Conservation (phyloP, 129 eudicot genomes). For the Apium graveolens region DNA sequence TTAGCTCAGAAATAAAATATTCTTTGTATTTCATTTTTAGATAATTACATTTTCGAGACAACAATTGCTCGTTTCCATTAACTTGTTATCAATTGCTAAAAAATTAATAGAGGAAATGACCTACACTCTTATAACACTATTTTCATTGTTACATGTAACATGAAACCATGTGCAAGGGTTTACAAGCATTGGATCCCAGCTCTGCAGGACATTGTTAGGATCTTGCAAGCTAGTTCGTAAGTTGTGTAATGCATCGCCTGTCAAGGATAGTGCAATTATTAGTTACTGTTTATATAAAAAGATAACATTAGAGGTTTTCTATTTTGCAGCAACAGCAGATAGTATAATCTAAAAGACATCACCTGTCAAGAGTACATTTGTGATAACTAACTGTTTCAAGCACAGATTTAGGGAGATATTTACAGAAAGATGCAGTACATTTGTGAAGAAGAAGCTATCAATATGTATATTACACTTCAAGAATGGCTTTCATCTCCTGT, state of each 20-base stretch:
- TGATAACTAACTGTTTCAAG: too few species aligned
- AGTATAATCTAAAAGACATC: neutral
- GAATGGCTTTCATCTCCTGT: too few species aligned
- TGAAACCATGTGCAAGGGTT: slow-evolving; percentile 80
- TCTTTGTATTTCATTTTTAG: neutral
- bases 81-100: neutral
- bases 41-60: neutral
- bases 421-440: too few species aligned
- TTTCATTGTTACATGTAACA: slow-evolving; percentile 52
- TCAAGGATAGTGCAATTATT: neutral
- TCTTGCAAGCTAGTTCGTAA: slow-evolving; percentile 32
- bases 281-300: neutral
- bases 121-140: slow-evolving; percentile 67
- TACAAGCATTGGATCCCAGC: slow-evolving; percentile 57
- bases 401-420: too few species aligned
- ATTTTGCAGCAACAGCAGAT: too few species aligned
- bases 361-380: neutral
- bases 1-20: neutral
- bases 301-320: neutral
- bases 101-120: slow-evolving; percentile 7
- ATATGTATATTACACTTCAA: too few species aligned
- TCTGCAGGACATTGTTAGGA: slow-evolving; percentile 55
- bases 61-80: neutral
- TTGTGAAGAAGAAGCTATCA: too few species aligned
- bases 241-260: slow-evolving; percentile 63